Conservation (phyloP, 2,329 filamentous ascomycete species). For the Bisporella sp. region DNA sequence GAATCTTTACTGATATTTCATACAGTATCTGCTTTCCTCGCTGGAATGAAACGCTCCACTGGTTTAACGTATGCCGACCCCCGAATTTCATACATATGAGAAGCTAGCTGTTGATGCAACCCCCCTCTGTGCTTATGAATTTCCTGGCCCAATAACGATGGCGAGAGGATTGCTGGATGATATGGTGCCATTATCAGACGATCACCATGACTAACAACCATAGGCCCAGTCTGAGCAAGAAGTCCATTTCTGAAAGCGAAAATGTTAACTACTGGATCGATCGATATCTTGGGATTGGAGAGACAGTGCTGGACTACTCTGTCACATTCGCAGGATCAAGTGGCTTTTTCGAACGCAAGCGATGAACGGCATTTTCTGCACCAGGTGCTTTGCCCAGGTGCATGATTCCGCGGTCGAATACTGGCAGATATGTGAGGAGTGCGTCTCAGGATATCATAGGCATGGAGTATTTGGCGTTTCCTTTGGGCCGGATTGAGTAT, state of each 20-base stretch:
- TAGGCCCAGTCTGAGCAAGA: slow-evolving; percentile 78
- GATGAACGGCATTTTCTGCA: slow-evolving; percentile 40
- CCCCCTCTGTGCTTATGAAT: no score
- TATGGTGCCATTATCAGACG: no score
- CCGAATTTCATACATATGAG: no score
- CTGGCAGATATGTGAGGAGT: no score
- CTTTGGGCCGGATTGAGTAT: no score
- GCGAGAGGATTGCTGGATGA: no score
- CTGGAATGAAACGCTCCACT: slow-evolving; percentile 94
- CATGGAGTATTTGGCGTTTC: no score
- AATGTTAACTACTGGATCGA: slow-evolving; percentile 83
- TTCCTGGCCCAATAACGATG: no score
- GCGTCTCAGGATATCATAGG: no score
- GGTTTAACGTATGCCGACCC: slow-evolving; percentile 79
- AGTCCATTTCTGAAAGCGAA: slow-evolving; percentile 76
- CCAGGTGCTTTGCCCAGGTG: no score
- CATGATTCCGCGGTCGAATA: no score
- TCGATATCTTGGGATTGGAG: slow-evolving; percentile 88
- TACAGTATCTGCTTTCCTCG: slow-evolving; percentile 87
- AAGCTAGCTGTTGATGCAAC: no score
- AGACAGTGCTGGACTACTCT: slow-evolving; percentile 98
- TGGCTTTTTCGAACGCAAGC: slow-evolving; percentile 83
- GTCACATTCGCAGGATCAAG: slow-evolving; percentile 85
- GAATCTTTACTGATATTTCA: slow-evolving; percentile 13
- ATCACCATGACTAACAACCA: slow-evolving; percentile 20